A percentile compares a stretch with the other conserved stretches of the same genome.
Conservation (phyloP, 2,329 filamentous ascomycete genomes). For the Neurospora crassa region DNA sequence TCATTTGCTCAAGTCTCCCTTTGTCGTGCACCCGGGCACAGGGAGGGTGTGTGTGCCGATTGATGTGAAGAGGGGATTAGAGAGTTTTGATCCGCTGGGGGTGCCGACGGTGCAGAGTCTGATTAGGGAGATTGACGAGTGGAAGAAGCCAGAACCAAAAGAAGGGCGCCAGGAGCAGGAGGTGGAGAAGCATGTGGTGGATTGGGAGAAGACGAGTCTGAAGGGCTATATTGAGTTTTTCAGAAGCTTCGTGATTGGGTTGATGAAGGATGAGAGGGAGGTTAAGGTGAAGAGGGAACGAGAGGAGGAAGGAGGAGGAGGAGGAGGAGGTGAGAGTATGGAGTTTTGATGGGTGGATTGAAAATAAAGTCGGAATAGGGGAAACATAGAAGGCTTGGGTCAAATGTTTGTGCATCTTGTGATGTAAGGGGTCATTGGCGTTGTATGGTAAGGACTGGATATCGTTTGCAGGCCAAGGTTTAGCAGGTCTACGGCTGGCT, state of each 20-base stretch:
- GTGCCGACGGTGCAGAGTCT: conserved; percentile 87
- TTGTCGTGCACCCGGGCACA: conserved; percentile 91
- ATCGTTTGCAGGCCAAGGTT: neutral
- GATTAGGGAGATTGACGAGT: conserved; percentile 77
- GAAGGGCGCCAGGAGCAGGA: conserved; percentile 19
- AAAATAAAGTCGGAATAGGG: too few relatives aligned
- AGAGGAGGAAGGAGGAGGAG: conserved; percentile 30
- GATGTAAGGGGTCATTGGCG: neutral
- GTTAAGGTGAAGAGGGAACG: conserved; percentile 45
- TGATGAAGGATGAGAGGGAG: conserved; percentile 68
- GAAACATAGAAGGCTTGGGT: neutral
- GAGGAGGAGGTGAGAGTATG: conserved; percentile 32
- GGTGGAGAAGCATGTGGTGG: conserved; percentile 42
- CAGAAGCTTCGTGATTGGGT: conserved; percentile 62
- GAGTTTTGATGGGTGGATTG: conserved; percentile 33
- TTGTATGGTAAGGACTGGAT: neutral
- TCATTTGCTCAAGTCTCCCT: conserved; percentile 94
- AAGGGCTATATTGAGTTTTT: conserved; percentile 92
- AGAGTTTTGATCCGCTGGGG: conserved; percentile 74
- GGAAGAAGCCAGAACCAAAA: conserved; percentile 43
- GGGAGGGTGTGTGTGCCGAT: conserved; percentile 94
- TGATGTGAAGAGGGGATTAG: conserved; percentile 52
- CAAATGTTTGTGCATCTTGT: neutral
- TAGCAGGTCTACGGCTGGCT: neutral
- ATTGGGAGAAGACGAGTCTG: conserved; percentile 96